phyloP scores from a whole-genome alignment of 257 asterid genomes.

The Fraxinus americana region DNA sequence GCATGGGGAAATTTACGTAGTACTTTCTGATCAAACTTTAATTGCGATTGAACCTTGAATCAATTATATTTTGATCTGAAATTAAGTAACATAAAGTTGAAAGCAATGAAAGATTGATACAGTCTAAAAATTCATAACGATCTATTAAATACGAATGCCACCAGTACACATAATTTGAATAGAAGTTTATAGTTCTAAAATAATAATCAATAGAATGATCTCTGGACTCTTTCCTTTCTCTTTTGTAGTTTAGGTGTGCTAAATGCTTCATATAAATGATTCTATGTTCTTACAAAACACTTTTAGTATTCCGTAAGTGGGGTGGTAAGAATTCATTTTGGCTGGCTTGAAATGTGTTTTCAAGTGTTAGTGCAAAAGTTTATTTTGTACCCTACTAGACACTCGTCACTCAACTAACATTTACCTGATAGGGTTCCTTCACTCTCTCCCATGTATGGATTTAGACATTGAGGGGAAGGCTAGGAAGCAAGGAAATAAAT shows the following conservation, averaged over 20 bases:
- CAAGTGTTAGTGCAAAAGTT: background rate
- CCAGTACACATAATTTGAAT: constrained; percentile 1
- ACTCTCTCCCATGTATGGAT: background rate
- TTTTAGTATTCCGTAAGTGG: background rate
- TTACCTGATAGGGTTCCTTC: constrained; percentile 4
- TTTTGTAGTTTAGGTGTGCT: background rate
- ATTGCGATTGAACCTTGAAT: background rate
- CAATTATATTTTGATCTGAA: background rate
- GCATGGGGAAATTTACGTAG: background rate
- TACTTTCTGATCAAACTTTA: constrained; percentile 4
- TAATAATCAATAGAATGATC: background rate
- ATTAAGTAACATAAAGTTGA: background rate
- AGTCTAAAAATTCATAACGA: background rate
- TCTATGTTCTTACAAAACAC: background rate
- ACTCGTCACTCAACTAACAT: background rate
- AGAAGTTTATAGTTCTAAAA: background rate
- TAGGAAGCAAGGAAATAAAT: constrained; percentile 11
- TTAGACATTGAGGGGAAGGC: background rate
- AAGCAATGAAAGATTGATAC: background rate
- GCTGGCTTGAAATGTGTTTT: background rate
- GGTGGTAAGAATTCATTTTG: background rate
- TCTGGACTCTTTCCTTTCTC: background rate
- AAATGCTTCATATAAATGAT: background rate
- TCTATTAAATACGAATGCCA: background rate
- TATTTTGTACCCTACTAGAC: constrained; percentile 3